Evolutionary conservation across 2,329 filamentous ascomycete species (phyloP).

Genomic region (Sporothrix euskadiensis): DNA sequence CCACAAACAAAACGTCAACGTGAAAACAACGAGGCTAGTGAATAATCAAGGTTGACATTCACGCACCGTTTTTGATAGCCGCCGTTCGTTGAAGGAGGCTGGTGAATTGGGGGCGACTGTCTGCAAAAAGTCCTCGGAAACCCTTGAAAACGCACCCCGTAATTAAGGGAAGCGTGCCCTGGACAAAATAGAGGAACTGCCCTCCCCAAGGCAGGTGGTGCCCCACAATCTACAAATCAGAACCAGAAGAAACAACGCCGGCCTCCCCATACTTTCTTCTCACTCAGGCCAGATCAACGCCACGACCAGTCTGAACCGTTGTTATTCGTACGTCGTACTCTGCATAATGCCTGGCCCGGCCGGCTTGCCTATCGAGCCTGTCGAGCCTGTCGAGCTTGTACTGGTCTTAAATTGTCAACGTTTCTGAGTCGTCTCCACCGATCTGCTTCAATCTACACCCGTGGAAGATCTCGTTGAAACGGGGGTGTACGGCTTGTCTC

Average conservation of each 20-base stretch:
- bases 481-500: neutral
- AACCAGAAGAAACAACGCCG: neutral
- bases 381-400: too few relatives aligned
- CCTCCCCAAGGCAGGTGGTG: neutral
- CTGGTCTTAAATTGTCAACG: too few relatives aligned
- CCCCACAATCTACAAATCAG: neutral
- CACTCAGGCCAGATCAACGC: neutral
- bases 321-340: neutral
- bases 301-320: neutral
- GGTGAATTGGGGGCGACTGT: neutral
- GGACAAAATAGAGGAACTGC: neutral
- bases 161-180: neutral
- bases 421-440: neutral
- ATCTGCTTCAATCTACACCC: neutral
- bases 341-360: neutral
- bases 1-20: too few relatives aligned
- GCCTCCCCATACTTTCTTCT: neutral
- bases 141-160: neutral
- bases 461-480: neutral
- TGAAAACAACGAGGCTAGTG: neutral
- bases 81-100: neutral
- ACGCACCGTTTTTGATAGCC: neutral
- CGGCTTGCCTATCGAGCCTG: too few relatives aligned
- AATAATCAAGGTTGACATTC: too few relatives aligned
- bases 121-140: neutral